Percentiles rank a stretch among this genome's conserved stretches.
These are phyloP conservation scores for Psilocybe subaeruginosa DNA, from an alignment of 768 basidiomycete genomes.

Conservation along the genomic window DNA sequence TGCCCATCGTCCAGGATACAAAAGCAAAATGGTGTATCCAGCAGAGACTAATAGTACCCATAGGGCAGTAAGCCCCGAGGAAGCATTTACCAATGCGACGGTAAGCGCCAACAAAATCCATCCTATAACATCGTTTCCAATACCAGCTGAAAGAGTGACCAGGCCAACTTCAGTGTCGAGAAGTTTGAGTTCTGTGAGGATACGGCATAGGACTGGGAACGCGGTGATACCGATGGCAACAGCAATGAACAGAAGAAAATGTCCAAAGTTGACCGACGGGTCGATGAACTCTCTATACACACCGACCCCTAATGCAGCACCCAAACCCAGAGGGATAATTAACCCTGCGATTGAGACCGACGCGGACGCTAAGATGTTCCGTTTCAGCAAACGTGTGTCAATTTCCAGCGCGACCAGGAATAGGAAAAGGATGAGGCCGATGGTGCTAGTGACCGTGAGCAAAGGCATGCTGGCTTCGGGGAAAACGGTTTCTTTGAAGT, in stretches of 20 bases:
- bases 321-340: slow-evolving; percentile 77
- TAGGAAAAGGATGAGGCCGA: slow-evolving; percentile 78
- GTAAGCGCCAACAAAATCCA: slow-evolving; percentile 86
- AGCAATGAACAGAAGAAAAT: slow-evolving; percentile 85
- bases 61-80: slow-evolving; percentile 72
- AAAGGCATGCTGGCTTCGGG: slow-evolving; percentile 52
- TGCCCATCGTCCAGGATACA: slow-evolving; percentile 64
- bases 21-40: slow-evolving; percentile 68
- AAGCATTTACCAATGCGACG: slow-evolving; percentile 83
- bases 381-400: slow-evolving; percentile 68
- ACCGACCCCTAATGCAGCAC: slow-evolving; percentile 74
- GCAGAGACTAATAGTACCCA: slow-evolving; percentile 74
- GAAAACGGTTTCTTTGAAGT: slow-evolving; percentile 67
- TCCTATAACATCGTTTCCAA: slow-evolving; percentile 76
- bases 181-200: slow-evolving; percentile 81
- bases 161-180: slow-evolving; percentile 86
- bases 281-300: slow-evolving; percentile 73
- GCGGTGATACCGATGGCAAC: slow-evolving; percentile 84
- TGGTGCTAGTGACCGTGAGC: slow-evolving; percentile 72
- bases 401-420: slow-evolving; percentile 89
- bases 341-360: slow-evolving; percentile 71
- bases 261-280: slow-evolving; percentile 63
- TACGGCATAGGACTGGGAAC: slow-evolving; percentile 84
- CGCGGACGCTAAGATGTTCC: slow-evolving; percentile 60
- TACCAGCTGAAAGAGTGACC: slow-evolving; percentile 80